A percentile compares a stretch with the other conserved stretches of the same genome.
phyloP scores from a whole-genome alignment of 2,329 filamentous ascomycete species.

The Mycosphaerella sp. region DNA sequence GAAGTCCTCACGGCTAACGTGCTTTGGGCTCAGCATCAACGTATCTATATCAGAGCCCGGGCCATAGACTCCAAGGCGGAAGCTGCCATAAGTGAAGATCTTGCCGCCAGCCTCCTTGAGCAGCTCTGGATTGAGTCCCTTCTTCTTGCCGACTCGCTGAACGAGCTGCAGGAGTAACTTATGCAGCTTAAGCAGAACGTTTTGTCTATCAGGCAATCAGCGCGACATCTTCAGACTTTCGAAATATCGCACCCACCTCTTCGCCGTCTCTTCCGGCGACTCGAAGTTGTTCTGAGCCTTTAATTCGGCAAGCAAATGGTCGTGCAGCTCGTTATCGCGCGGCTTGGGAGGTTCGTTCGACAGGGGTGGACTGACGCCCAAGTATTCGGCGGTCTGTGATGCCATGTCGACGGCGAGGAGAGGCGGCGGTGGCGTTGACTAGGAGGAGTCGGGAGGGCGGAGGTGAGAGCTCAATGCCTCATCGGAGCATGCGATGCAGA shows the following conservation, averaged over 20 bases:
- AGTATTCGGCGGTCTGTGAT: slow-evolving; percentile 15
- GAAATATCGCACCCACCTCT: slow-evolving; percentile 53
- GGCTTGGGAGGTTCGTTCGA: slow-evolving; percentile 70
- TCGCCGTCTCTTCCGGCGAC: slow-evolving; percentile 70
- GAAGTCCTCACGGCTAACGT: slow-evolving; percentile 84
- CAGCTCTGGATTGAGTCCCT: slow-evolving; percentile 66
- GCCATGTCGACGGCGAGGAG: slow-evolving; percentile 12
- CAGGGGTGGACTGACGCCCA: slow-evolving; percentile 51
- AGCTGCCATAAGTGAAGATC: slow-evolving; percentile 95
- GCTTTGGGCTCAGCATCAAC: slow-evolving; percentile 82
- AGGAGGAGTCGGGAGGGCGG: slow-evolving; percentile 2
- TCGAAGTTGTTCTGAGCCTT: slow-evolving; percentile 91
- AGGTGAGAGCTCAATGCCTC: slow-evolving; percentile 6
- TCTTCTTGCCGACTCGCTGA: slow-evolving; percentile 67
- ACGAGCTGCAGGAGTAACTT: slow-evolving; percentile 81
- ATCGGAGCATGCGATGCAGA: slow-evolving; percentile 6
- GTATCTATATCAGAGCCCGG: slow-evolving; percentile 98
- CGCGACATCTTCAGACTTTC: neutral
- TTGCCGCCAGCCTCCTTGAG: slow-evolving; percentile 82
- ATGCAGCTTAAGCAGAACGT: slow-evolving; percentile 71
- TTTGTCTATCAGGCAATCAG: slow-evolving; percentile 47
- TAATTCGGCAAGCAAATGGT: slow-evolving; percentile 74
- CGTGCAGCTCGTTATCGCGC: slow-evolving; percentile 68
- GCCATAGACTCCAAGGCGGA: slow-evolving; percentile 85
- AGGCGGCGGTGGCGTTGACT: neutral